Base-by-base conservation (phyloP, 176 grass and related monocot species). In the Oryza glaberrima region DNA sequence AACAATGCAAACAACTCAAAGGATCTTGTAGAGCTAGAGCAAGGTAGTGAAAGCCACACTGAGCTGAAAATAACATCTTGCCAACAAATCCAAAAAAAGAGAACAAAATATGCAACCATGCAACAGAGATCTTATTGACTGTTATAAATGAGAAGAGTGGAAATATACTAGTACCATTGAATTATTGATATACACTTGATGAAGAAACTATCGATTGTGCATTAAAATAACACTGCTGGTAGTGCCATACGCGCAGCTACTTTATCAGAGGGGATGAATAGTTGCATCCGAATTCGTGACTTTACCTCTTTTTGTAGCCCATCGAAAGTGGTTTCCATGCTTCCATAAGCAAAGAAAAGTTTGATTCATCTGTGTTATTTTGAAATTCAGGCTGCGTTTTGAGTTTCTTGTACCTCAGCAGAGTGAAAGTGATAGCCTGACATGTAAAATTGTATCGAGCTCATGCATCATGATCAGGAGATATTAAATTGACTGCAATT, bases 251-350 rank as follows among this genome's bases (percentile, higher is more conserved):
- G 63, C 76, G 75, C 41, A 63, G 73, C 41, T 63, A 58, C 19
- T 9, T 13, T 38, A 38, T 78, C 6, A 49, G 19, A 35, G 30
- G 20, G 20, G 23, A 56, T 72, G 48, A 77, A 40, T 40, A 75
- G 14, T 47, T 72, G 80, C 13, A 35, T 30, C 69, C 15, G 85
- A 76, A 20, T 19, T 47, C 77, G 66, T 48, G 36, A 47, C 35
- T 72, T 71, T 85, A 98, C 96, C 96, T 98, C 94, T 88, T 86
- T 68, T 98, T 98, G 71, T 94, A 98, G 43, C 93, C 96, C 96
- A 98, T 94, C 3, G 93, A 95, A 81, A 98, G 60, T 78, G 96
- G 93, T 75, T 92, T 95, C 96, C 96, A 98, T 43, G 93, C 96
- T 88, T 98, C 96, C 88, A 94, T 81, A 87, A 98, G 89, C 76